Conservation (phyloP, 176 grass and related monocot species). For the Leersia perrieri region DNA sequence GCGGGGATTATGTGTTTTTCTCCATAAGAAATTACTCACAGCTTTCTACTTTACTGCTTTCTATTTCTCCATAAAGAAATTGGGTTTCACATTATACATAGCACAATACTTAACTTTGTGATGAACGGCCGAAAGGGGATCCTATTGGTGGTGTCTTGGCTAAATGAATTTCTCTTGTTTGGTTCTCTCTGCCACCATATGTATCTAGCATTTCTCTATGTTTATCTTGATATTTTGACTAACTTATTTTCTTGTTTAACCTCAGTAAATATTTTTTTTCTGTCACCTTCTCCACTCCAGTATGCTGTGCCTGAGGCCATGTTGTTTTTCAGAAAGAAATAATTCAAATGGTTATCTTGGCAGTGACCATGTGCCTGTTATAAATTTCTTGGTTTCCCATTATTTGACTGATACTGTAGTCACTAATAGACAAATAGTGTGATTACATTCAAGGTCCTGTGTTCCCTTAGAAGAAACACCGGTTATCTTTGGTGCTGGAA, state of each 20-base stretch:
- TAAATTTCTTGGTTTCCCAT: background rate
- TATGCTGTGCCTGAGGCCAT: background rate
- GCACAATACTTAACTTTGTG: background rate
- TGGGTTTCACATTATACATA: background rate
- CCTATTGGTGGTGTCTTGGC: too few species aligned
- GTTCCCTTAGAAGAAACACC: background rate
- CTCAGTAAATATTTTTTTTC: background rate
- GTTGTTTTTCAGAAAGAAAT: too few species aligned
- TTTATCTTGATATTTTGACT: background rate
- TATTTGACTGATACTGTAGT: background rate
- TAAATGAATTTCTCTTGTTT: too few species aligned
- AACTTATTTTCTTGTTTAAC: background rate
- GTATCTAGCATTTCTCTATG: background rate
- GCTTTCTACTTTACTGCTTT: background rate
- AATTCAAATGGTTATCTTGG: too few species aligned
- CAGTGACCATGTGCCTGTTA: background rate
- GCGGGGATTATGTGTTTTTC: too few species aligned
- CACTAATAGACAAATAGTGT: background rate
- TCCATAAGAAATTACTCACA: background rate
- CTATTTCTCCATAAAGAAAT: background rate
- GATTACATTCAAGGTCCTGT: background rate
- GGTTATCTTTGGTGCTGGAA: conserved; percentile 8
- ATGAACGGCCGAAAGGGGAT: background rate
- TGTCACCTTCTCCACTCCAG: background rate
- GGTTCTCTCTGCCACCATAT: background rate